Base-by-base conservation (phyloP, 225 moss, liverwort and hornwort species). In the Polytrichum commune region DNA sequence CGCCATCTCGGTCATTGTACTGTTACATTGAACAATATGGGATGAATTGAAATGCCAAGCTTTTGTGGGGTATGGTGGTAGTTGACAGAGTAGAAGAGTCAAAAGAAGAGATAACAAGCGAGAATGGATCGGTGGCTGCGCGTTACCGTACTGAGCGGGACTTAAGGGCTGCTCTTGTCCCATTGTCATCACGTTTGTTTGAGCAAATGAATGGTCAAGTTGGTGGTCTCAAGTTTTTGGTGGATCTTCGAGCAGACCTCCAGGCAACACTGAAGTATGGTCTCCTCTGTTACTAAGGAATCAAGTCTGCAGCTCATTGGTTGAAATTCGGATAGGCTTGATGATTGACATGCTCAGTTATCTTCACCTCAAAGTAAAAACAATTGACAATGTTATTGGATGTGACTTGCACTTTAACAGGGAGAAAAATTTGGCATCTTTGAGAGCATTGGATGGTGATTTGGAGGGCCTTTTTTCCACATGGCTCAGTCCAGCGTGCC, bases 161-260 rank as follows among this genome's bases (percentile, higher is more conserved):
- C 66, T 75, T 97, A 74, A 78, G 93, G 57, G 83, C 88, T 77
- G 92, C 92, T n/a, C 86, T 97, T 20, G 82, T 91, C 68, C 96
- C 96, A 33, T 72, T 97, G 0, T 97, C 93, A 57, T 90, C 90
- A 74, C 80, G 90, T 56, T 74, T 97, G 57, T 93, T 97, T 78
- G 96, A 97, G 81, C 93, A 97, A 68, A 88, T 94, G 90, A 97
- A 97, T 82, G 92, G 93, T 27, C 90, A 90, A 78, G 82, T 91
- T 69, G 96, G 96, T 68, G 96, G 96, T 67, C 88, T 97, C 33
- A 97, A 97, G 74, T 97, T 97, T 70, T 74, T 97, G 27, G 96
- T 97, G 69, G 96, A 97, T 65, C 89, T 97, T 76, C 93, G 96
- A 74, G 93, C 92, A 55, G 93, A 97, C 68, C 80, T 97, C 65